Base-by-base conservation (phyloP, 2,329 filamentous ascomycete species). In the Dactylellina haptotyla region DNA sequence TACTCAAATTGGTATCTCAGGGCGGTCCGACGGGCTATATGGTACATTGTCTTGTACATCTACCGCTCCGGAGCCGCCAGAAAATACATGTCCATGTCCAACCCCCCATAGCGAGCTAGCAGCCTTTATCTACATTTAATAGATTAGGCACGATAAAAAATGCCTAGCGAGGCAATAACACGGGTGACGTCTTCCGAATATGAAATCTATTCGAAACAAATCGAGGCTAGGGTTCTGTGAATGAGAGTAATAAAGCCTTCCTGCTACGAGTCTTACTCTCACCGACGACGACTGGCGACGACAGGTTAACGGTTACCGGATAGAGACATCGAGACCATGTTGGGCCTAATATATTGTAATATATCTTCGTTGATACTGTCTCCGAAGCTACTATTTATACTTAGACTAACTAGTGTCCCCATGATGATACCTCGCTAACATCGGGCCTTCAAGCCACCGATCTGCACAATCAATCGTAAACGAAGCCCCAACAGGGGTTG, bases 391-490 rank as follows among this genome's bases (percentile, higher is more conserved):
- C 10, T 30, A 28, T 53, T 46, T 50, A 37, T 28, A 45, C 46
- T n/a, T n/a, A n/a, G n/a, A n/a, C 41, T 34, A 23, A 32, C 45
- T 32, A 16, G 28, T 5, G 6, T 2, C 45, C 51, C 34, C 59
- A 59, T 71, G 57, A 25, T 32, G 28, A 20, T 39, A 28, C n/a
- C 54, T 67, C 53, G 53, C 53, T 53, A 59, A 57, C 45, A 67
- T 65, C 67, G 67, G 67, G 45, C 66, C 66, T 63, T 71, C 66
- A 71, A 63, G 66, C 66, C 66, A 71, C 66, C 45, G 51, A 65
- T 72, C 53, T 53, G 34, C 34, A 58, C 16, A 70, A 64, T 63
- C 12, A 51, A 65, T 59, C 51, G 54, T 39, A 53, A 54, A 65
- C 45, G 48, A 50, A 20, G 16, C 8, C 48, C 48, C 23, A 18